Conservation (phyloP, 345 rosid genomes). For the Capsella bursapastoris region DNA sequence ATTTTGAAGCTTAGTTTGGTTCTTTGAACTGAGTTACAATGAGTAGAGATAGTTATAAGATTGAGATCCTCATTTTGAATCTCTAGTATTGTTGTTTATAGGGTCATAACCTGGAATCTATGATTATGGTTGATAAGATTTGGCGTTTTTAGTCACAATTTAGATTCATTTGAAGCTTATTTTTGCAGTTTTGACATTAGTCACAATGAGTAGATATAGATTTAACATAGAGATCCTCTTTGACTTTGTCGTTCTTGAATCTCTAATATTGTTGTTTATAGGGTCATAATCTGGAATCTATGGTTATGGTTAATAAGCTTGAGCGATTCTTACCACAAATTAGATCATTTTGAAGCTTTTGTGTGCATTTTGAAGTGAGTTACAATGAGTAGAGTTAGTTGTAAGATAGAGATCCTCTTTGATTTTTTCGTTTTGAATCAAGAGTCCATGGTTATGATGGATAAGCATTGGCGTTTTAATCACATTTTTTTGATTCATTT, state of each 20-base stretch:
- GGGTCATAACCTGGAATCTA: not conserved
- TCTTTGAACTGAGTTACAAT: not conserved
- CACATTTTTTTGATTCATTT: not conserved
- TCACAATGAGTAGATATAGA: not conserved
- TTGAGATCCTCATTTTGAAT: not conserved
- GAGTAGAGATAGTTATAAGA: not conserved
- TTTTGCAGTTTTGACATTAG: not conserved
- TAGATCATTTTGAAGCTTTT: not conserved
- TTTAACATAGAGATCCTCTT: not conserved
- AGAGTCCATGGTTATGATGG: not conserved
- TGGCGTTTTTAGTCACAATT: not conserved
- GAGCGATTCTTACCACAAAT: constrained; percentile 36
- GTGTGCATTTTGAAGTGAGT: not conserved
- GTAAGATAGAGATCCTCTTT: not conserved
- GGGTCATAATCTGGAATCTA: constrained; percentile 79
- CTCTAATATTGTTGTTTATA: constrained; percentile 15
- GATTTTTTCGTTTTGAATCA: not conserved
- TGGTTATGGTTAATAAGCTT: constrained; percentile 66
- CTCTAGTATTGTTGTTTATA: not conserved
- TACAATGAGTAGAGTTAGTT: not conserved
- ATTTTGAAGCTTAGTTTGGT: not conserved
- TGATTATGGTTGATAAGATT: not conserved
- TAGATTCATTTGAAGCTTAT: not conserved
- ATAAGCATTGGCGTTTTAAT: constrained; percentile 35
- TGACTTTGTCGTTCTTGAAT: not conserved